Evolutionary conservation across 2,329 filamentous ascomycete genomes (phyloP).

Genomic region (Fusarium napiforme): DNA sequence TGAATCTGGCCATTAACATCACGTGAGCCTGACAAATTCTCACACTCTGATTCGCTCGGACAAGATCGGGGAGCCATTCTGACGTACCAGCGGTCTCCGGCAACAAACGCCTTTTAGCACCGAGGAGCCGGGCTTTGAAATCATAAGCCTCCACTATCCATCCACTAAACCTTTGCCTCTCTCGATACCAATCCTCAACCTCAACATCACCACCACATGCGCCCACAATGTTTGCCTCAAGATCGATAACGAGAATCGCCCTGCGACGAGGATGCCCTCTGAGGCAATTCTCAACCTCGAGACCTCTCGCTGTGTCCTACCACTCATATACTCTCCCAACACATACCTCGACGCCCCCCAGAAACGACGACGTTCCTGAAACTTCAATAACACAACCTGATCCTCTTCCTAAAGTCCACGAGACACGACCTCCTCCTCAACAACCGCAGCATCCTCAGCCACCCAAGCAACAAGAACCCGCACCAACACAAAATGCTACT

Average conservation of each 20-base stretch:
- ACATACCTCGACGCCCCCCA: slow-evolving; percentile 53
- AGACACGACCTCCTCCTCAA: slow-evolving; percentile 59
- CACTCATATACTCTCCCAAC: slow-evolving; percentile 64
- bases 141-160: slow-evolving; percentile 25
- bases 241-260: slow-evolving; percentile 55
- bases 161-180: slow-evolving; percentile 10
- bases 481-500: slow-evolving; percentile 27
- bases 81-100: slow-evolving; percentile 44
- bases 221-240: slow-evolving; percentile 56
- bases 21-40: slow-evolving; percentile 48
- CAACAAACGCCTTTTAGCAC: slow-evolving; percentile 47
- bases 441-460: slow-evolving; percentile 36
- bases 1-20: neutral
- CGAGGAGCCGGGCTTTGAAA: slow-evolving; percentile 45
- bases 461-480: slow-evolving; percentile 26
- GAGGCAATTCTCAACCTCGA: slow-evolving; percentile 56
- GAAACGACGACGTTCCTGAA: slow-evolving; percentile 58
- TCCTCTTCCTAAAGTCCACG: slow-evolving; percentile 61
- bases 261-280: slow-evolving; percentile 53
- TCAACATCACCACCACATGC: slow-evolving; percentile 40
- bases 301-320: slow-evolving; percentile 53
- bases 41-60: slow-evolving; percentile 52
- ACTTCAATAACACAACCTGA: slow-evolving; percentile 60
- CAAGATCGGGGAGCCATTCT: slow-evolving; percentile 45
- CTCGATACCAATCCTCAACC: neutral